These are phyloP conservation scores for Solanum peruvianum DNA, from an alignment of 257 asterid species.

Conservation along the genomic window DNA sequence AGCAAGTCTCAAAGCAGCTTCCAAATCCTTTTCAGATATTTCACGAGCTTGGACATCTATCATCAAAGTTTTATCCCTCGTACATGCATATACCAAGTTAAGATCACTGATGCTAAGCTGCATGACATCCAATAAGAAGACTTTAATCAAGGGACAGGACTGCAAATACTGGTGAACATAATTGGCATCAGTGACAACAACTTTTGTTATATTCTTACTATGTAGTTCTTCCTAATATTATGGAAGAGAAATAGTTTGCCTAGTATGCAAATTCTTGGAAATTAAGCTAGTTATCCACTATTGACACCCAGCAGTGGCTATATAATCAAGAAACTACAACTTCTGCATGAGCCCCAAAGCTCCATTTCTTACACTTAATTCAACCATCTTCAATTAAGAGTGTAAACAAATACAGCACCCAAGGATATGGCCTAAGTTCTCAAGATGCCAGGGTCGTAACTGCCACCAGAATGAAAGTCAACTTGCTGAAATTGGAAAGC, in stretches of 20 bases:
- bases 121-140: slow-evolving; percentile 14
- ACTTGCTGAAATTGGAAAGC: neutral
- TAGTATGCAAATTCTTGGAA: neutral
- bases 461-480: neutral
- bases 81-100: slow-evolving; percentile 95
- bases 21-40: slow-evolving; percentile 77
- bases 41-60: slow-evolving; percentile 92
- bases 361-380: neutral
- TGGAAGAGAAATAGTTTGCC: neutral
- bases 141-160: neutral
- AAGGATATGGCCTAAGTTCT: neutral
- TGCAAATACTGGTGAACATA: neutral
- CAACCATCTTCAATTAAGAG: neutral
- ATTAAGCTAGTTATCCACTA: neutral
- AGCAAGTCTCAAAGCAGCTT: slow-evolving; percentile 87
- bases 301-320: neutral
- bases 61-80: slow-evolving; percentile 95
- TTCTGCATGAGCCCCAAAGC: neutral
- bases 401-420: neutral
- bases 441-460: neutral
- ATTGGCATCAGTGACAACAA: neutral
- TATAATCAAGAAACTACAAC: neutral
- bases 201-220: neutral
- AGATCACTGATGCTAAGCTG: slow-evolving; percentile 91
- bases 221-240: neutral